Evolutionary conservation across 495 filamentous ascomycete species (phyloP), one percentile per base, ranked within the genome.

Genomic region (Mytilinidion resinicola): DNA sequence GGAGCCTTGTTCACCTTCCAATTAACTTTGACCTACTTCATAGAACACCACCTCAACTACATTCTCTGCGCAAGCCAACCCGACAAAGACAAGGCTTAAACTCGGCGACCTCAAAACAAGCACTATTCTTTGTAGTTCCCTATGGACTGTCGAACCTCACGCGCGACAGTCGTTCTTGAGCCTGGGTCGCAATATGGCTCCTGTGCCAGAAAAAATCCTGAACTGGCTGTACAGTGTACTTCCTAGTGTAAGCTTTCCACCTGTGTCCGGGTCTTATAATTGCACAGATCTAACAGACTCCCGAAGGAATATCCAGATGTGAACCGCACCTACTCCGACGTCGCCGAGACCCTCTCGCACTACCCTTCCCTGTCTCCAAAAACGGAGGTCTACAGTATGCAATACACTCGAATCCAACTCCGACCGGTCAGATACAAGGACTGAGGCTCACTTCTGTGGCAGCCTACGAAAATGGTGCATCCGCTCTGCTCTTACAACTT

Each of bases 201-300:
- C 84, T 53, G 88, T 95, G 63, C 84, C 89, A 60, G 91, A 93
- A 67, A 87, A 90, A 72, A 85, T 95, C 42, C 79, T 97, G 54
- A 89, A 88, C 70, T 98, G 93, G 93, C 84, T 98, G 1, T 95
- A 96, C 74, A 93, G 87, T 70, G 85, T 95, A 44, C 69, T 98
- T 53, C 86, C 81, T 38, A 89, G 85, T 72, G 91, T 93, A 76
- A 67, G 76, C 25, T 21, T 7, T 9, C 21, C 8, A 7, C n/a
- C n/a, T 30, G 15, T 14, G 17, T 30, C 46, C 8, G 9, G 5
- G 7, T 33, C 7, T 30, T 30, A 30, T 30, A 30, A 30, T 30
- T 2, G 25, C 25, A 6, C 25, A 30, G 25, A 3, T 30, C 25
- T 30, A 30, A 30, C 6, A 2, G 25, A 30, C 6, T 6, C 25